Evolutionary conservation across 2,329 filamentous ascomycete genomes (phyloP).

Genomic region (Colletotrichum destructivum): DNA sequence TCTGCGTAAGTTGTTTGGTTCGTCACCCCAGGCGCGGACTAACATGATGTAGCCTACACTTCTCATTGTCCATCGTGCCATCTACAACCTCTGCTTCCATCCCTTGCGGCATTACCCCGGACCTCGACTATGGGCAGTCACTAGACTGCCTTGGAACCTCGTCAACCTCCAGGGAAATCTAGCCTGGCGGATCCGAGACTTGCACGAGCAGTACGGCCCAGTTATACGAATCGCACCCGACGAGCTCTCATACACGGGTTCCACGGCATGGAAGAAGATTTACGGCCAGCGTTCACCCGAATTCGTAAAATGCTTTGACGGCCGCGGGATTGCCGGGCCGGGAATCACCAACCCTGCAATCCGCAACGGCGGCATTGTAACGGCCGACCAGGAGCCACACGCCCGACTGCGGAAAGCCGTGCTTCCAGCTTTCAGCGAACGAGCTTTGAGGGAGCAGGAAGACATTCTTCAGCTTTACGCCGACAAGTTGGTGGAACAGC

Average conservation of each 20-base stretch:
- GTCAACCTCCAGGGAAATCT: slow-evolving; percentile 55
- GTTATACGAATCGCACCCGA: slow-evolving; percentile 52
- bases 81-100: slow-evolving; percentile 54
- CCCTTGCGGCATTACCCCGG: slow-evolving; percentile 81
- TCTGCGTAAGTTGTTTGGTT: not conserved
- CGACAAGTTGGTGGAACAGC: slow-evolving; percentile 20
- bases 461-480: slow-evolving; percentile 32
- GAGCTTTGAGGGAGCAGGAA: slow-evolving; percentile 33
- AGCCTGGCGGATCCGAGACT: slow-evolving; percentile 58
- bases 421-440: slow-evolving; percentile 28
- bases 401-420: slow-evolving; percentile 35
- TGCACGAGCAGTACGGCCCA: slow-evolving; percentile 54
- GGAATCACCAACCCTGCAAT: slow-evolving; percentile 12
- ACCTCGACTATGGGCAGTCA: slow-evolving; percentile 72
- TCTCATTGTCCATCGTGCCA: not conserved
- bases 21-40: not conserved
- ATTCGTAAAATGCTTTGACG: slow-evolving; percentile 29
- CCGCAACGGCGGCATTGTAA: slow-evolving; percentile 29
- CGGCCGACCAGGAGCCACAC: slow-evolving; percentile 36
- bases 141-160: slow-evolving; percentile 59
- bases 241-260: slow-evolving; percentile 34
- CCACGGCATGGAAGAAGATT: slow-evolving; percentile 41
- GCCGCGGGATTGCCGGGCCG: slow-evolving; percentile 24
- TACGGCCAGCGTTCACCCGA: slow-evolving; percentile 38
- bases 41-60: not conserved